Percentiles rank a stretch among this genome's conserved stretches.
Conservation (phyloP, 208 protist species). For the Wallacemonas sp. region DNA sequence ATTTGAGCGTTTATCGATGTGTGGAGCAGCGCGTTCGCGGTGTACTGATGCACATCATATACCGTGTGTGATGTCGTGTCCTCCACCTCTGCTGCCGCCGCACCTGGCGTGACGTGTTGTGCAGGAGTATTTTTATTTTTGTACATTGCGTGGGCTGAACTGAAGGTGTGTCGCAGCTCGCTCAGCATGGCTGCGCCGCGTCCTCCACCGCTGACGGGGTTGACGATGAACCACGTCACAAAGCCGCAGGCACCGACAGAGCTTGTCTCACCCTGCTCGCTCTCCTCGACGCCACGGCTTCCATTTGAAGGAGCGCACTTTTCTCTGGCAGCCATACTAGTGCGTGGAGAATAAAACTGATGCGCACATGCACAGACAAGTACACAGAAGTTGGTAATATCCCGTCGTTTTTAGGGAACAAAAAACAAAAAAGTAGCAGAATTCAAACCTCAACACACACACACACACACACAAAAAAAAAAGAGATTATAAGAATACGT, state of each 20-base stretch:
- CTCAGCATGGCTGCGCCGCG: slow-evolving; percentile 17
- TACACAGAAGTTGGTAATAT: no score
- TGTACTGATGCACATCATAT: neutral
- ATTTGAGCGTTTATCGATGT: neutral
- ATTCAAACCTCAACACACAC: neutral
- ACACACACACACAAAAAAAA: slow-evolving; percentile 15
- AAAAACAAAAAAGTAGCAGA: neutral
- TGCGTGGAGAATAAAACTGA: neutral
- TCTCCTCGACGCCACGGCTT: no score
- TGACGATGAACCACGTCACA: slow-evolving; percentile 57
- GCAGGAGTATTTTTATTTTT: no score
- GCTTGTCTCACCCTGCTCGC: no score
- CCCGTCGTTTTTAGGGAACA: neutral
- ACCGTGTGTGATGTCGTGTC: neutral
- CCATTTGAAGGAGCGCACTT: no score
- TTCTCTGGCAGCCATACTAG: no score
- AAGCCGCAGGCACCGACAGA: no score
- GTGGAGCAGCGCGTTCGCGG: neutral
- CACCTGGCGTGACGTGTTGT: no score
- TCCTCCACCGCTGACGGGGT: slow-evolving; percentile 57
- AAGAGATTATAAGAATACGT: slow-evolving; percentile 4
- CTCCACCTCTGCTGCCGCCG: neutral
- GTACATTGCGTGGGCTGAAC: no score
- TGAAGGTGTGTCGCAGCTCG: neutral
- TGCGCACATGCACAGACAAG: neutral